Base-by-base conservation (phyloP, 1,284 basidiomycete species). In the Tranzscheliella williamsii region DNA sequence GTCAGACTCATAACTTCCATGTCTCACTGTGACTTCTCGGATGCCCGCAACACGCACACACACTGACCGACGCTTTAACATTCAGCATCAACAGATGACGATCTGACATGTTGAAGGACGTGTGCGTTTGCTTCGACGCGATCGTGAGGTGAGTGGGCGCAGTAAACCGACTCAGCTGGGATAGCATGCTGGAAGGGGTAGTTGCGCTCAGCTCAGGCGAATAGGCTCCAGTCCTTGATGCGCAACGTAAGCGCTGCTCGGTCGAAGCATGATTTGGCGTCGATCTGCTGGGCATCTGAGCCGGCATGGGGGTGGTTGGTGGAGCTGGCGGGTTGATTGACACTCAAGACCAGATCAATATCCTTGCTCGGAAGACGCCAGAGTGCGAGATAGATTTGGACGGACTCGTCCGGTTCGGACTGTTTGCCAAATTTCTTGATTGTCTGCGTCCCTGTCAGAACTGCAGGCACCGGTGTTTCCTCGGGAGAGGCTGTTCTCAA, bases 261-360 rank as follows among this genome's bases (percentile, higher is more conserved):
- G 6, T 8, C 5, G 20, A 39, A 39, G 7, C 12, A 7, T n/a
- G 26, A 24, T 6, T 6, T 16, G 6, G 35, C 18, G 35, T 37
- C 35, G 17, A 33, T 20, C 4, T 18, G 4, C 3, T 18, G 15
- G 4, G 9, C 23, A 13, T 6, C 18, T 4, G 27, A 2, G 24
- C 6, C 33, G 6, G 23, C 8, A n/a, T 30, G 20, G n/a, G 33
- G 15, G 22, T 4, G 21, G 5, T 31, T 8, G 17, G 30, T 21
- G 15, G 35, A 13, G 12, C 29, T 38, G 9, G 39, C 18, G 2
- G 75, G 70, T 42, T 70, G 56, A 40, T 77, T 77, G 48, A 74
- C 18, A 43, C 70, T 75, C 20, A 77, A 32, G 7, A 76, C 70
- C 5, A 77, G 52, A 39, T 77, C 75, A 21, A 74, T 56, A 18